Base-by-base conservation (phyloP, 306 rosid genomes). In the Pterocarpus macrocarpus region DNA sequence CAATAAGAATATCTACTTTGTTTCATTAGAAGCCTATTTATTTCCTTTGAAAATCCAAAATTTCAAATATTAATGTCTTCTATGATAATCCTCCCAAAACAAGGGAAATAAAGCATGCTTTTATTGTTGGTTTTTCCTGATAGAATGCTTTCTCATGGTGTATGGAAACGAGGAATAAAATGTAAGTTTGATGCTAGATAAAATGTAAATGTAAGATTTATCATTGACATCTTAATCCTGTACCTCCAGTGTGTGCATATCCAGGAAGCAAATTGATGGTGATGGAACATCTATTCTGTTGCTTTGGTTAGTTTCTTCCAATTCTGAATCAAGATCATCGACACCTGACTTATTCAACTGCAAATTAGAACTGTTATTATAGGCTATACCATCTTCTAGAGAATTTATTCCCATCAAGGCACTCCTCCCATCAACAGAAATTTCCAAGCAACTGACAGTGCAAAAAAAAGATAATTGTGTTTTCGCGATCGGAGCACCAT, bases 231-330 rank as follows among this genome's bases (percentile, higher is more conserved):
- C 63, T 77, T 79, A 68, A 82, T 75, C 50, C 39, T 75, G 81
- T 91, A 95, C 99, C 99, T 90, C 86, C 71, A 95, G 85, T 39
- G 90, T 89, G 85, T 90, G 96, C 88, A 87, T 84, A 89, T 95
- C 96, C 86, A 95, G 88, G 82, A 95, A 88, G 90, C 99, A 93
- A 83, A 95, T 85, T 50, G 99, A 95, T 62, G 98, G 96, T 32
- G 85, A 84, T 30, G 98, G 90, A 82, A 87, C 77, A 77, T 93
- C 90, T 85, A 94, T 81, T 88, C 82, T 81, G 73, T 83, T 84
- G 45, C 57, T 88, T 88, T 85, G 86, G 7, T 14, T 81, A 66
- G 80, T 67, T 73, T 87, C 89, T 72, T 87, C 90, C 17, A 80
- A 64, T 69, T 87, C 90, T 71, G 81, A 78, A 80, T 90, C 89